Base-by-base conservation (phyloP, 192 early-diverging fungal genomes). In the Coemansia sp. region DNA sequence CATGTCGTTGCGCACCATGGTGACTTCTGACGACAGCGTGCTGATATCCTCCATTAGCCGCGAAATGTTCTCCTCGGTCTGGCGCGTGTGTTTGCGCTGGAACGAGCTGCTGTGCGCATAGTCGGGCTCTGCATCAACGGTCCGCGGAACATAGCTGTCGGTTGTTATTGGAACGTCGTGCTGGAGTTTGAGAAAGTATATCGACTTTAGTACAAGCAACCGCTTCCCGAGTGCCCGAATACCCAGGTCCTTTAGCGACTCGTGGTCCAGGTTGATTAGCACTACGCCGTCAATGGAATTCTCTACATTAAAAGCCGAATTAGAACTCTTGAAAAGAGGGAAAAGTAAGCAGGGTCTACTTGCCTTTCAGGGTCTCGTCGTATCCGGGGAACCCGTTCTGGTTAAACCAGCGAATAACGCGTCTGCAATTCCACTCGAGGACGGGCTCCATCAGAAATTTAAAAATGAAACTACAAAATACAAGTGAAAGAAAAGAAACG, bases 261-360 rank as follows among this genome's bases (percentile, higher is more conserved):
- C 92, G 76, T 97, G 94, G 77, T 95, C 93, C 17, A 95, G 87
- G 69, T 92, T 87, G 35, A 93, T 75, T 4, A 98, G 84, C 5
- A 94, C 81, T 50, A 94, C 93, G 56, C 96, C 96, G 23, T 89
- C 90, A 64, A 98, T 94, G 19, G 85, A 86, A 73, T 97, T 89
- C 57, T 96, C 96, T 73, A 77, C 54, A 65, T 1, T 6, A 9
- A n/a, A 11, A 11, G 11, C 12, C 41, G 15, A 43, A 15, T 43
- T 43, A 43, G 41, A 11, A 15, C 7, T 6, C 39, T n/a, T 43
- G 41, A 43, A 43, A 43, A 43, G 4, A 3, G 15, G 15, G 15
- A 43, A 15, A 43, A 9, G 25, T 27, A 55, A 55, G 7, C 15
- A 19, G 23, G 29, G 4, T 54, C 38, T 32, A 39, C 38, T 37